Base-by-base conservation (phyloP, 495 filamentous ascomycete genomes). In the Pyrenopolyporus hunteri region DNA sequence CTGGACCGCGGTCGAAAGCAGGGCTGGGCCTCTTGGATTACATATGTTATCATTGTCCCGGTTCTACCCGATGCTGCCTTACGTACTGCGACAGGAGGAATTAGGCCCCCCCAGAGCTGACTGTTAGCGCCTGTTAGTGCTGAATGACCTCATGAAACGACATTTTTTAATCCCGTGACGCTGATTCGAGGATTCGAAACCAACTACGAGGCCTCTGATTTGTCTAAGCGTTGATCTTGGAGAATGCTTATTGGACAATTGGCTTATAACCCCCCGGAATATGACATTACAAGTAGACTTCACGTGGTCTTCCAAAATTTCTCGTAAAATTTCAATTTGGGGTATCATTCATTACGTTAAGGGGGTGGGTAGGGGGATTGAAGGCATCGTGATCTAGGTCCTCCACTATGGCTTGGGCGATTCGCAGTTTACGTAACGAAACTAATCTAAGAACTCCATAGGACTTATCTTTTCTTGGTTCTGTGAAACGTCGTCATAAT, bases 11-110 rank as follows among this genome's bases (percentile, higher is more conserved):
- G 37, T 59, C 56, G 43, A 51, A 31, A 39, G 42, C 32, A 11
- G 48, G 56, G 51, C 56, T 56, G 37, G 40, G 39, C 20, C 23
- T 48, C 10, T 16, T 29, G 31, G 42, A 61, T 57, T 42, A 42
- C 23, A 20, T 40, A 59, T 45, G 55, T 59, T 60, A 61, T 60
- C 51, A 49, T 19, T 26, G 46, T 36, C 52, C 63, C 63, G 63
- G 23, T 57, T 57, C 29, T 49, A 3, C 51, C 63, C 63, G 63
- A 66, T 23, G 13, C 19, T 48, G 37, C 35, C 47, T 57, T 42
- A 40, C 28, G n/a, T 56, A 36, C 52, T 59, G 43, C 49, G 56
- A 52, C 55, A 50, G 25, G 28, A 56, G 8, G 28, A 44, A 54
- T 53, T 55, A 17, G 50, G 54, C 19, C 2, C 29, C n/a, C 36